Conservation (phyloP, 176 grass and related monocot genomes). For the Rhynchospora tenuis region DNA sequence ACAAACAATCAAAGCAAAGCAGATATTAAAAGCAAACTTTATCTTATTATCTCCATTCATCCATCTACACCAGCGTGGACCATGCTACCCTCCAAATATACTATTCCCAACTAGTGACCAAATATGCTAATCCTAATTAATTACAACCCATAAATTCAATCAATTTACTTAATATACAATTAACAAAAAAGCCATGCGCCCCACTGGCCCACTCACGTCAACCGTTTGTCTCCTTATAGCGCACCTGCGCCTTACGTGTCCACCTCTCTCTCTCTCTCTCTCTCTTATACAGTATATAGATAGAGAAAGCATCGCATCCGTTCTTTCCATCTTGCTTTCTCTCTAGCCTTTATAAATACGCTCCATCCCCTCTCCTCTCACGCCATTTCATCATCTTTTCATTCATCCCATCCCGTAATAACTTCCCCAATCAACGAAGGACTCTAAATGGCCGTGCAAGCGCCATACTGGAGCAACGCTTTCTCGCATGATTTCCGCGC, state of each 20-base stretch:
- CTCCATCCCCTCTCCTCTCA: background rate
- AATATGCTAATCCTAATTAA: background rate
- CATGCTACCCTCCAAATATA: background rate
- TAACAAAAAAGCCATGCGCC: background rate
- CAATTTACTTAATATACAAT: background rate
- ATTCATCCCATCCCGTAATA: background rate
- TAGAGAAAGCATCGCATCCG: background rate
- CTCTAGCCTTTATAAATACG: background rate
- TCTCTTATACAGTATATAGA: background rate
- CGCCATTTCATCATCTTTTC: background rate
- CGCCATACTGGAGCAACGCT: slow-evolving; percentile 22
- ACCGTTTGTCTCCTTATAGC: slow-evolving; percentile 14
- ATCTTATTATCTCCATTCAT: slow-evolving; percentile 1
- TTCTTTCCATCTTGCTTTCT: background rate
- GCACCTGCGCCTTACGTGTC: slow-evolving; percentile 1
- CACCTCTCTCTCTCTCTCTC: background rate
- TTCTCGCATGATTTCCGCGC: slow-evolving; percentile 8
- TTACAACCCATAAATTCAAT: background rate
- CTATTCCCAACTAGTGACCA: slow-evolving; percentile 1
- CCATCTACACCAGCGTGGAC: background rate
- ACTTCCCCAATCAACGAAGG: background rate
- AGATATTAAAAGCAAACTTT: slow-evolving; percentile 14
- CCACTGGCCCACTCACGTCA: background rate
- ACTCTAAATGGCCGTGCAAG: slow-evolving; percentile 8
- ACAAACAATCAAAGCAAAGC: background rate